Base-by-base conservation (phyloP, 768 basidiomycete species). In the Rhodotorula graminis region DNA sequence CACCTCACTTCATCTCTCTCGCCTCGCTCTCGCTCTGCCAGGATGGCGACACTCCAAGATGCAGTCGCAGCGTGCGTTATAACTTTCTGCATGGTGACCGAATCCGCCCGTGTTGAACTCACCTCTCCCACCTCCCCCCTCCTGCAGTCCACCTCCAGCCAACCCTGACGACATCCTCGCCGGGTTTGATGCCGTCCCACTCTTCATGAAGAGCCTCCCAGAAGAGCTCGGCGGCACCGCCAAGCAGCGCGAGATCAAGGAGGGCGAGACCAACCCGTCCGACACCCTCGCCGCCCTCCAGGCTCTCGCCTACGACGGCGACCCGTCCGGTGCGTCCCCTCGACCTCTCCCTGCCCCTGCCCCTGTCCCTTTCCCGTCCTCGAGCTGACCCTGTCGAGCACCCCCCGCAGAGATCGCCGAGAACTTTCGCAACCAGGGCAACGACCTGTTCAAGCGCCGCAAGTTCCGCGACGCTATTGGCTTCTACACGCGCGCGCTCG, bases 361-460 rank as follows among this genome's bases (percentile, higher is more conserved):
- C 1, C 25, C n/a, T 31, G n/a, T n/a, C n/a, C n/a, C n/a, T n/a
- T n/a, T n/a, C n/a, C n/a, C n/a, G n/a, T n/a, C n/a, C n/a, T n/a
- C n/a, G n/a, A 12, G 14, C 50, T 10, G 15, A 14, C 19, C 19
- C 46, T 76, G 55, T 65, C 23, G 46, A 29, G n/a, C 42, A 21
- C 31, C 65, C 33, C 10, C 14, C 55, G 40, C 74, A 95, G 96
- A 98, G 80, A 84, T 92, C 74, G 92, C 95, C 2, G 85, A 87
- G 72, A 93, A 90, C 79, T 96, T 97, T 82, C 97, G 96, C 81
- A 88, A 92, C 65, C 92, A 95, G 80, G 96, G 93, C 10, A 98
- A 97, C 79, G 93, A 94, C 67, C 92, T 95, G 78, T 95, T 90
- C 83, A 89, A 88, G 75, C 89, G 89, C 42, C 92, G 91, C 79